These are phyloP conservation scores for Sclerotiophoma versabilis DNA, from an alignment of 2,329 filamentous ascomycete species.

Conservation along the genomic window DNA sequence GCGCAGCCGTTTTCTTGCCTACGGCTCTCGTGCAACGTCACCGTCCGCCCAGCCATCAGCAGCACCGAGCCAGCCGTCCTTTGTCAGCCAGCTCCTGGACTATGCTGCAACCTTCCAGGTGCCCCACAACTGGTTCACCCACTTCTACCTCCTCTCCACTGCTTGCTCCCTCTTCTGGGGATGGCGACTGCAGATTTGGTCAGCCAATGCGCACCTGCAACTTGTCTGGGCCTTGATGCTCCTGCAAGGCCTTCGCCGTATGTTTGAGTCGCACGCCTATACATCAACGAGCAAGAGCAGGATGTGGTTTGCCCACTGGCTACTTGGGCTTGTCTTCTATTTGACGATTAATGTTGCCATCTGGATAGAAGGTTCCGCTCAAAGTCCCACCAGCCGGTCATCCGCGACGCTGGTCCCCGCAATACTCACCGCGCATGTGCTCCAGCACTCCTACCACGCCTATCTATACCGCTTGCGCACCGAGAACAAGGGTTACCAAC, in stretches of 20 bases:
- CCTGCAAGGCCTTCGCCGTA: constrained; percentile 74
- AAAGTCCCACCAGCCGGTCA: constrained; percentile 43
- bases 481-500: constrained; percentile 71
- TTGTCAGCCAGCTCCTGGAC: constrained; percentile 53
- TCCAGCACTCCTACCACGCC: constrained; percentile 70
- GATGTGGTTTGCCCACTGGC: constrained; percentile 89
- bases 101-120: constrained; percentile 65
- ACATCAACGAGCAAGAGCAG: constrained; percentile 72
- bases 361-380: constrained; percentile 78
- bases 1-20: constrained; percentile 64
- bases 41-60: constrained; percentile 8
- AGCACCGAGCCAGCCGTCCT: constrained; percentile 14
- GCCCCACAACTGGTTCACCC: constrained; percentile 86
- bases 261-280: constrained; percentile 76
- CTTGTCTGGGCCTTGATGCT: constrained; percentile 76
- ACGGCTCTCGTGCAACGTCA: constrained; percentile 61
- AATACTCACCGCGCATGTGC: constrained; percentile 72
- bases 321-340: constrained; percentile 81
- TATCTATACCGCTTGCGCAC: constrained; percentile 54
- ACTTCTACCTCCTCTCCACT: constrained; percentile 82
- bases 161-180: constrained; percentile 77
- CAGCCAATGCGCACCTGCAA: constrained; percentile 61
- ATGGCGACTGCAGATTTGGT: constrained; percentile 62
- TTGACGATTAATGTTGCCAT: constrained; percentile 73
- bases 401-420: constrained; percentile 64